Evolutionary conservation across 2,329 filamentous ascomycete species (phyloP).

Genomic region (Geosmithia morbida): DNA sequence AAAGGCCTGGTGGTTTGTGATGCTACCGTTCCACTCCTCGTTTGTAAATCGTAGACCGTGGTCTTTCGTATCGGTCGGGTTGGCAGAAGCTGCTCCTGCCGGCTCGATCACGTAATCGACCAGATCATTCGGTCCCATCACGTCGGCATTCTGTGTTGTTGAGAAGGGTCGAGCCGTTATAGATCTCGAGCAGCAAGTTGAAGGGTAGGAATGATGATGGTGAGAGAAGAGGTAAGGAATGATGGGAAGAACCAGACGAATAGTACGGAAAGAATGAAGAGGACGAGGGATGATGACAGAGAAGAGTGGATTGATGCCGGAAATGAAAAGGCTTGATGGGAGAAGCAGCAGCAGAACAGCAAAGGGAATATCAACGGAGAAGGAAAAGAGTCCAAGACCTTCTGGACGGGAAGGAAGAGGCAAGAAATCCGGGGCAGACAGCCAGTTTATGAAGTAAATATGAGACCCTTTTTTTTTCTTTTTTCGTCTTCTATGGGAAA

Average conservation of each 20-base stretch:
- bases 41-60: slow-evolving; percentile 16
- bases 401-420: not conserved
- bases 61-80: slow-evolving; percentile 3
- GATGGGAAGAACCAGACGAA: not conserved
- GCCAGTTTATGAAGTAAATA: slow-evolving; percentile 1
- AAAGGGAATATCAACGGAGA: not conserved
- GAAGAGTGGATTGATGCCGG: not conserved
- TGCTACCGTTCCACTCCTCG: slow-evolving; percentile 18
- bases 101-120: not conserved
- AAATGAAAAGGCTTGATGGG: not conserved
- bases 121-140: not conserved
- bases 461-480: not conserved
- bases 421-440: slow-evolving; percentile 1
- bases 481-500: too few relatives aligned
- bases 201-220: not conserved
- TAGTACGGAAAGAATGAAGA: not conserved
- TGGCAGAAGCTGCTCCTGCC: not conserved
- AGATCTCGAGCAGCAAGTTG: too few relatives aligned
- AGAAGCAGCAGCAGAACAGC: not conserved
- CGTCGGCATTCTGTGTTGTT: not conserved
- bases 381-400: not conserved
- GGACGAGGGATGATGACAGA: not conserved
- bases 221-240: not conserved
- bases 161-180: too few relatives aligned
- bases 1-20: slow-evolving; percentile 14